Conservation (phyloP, 2,329 filamentous ascomycete genomes). For the Alternaria incomplexa region DNA sequence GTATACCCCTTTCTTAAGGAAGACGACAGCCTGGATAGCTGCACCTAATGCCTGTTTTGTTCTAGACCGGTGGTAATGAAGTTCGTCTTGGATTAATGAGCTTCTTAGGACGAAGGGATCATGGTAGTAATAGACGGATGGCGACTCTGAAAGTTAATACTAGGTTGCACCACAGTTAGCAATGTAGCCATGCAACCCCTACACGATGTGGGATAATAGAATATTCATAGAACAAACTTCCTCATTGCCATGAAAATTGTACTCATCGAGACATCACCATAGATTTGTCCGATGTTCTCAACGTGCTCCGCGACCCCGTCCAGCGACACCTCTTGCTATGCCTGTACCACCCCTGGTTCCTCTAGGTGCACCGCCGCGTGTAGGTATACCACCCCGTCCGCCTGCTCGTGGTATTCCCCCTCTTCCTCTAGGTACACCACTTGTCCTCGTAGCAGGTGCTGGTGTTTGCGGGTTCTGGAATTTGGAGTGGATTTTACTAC, state of each 20-base stretch:
- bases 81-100: background rate
- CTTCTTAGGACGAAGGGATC: background rate
- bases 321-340: conserved; percentile 44
- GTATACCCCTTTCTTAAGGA: conserved; percentile 37
- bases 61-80: conserved; percentile 4
- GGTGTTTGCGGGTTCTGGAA: conserved; percentile 48
- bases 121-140: background rate
- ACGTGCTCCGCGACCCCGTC: conserved; percentile 40
- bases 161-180: background rate
- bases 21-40: conserved; percentile 30
- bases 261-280: conserved; percentile 8
- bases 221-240: background rate
- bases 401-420: conserved; percentile 46
- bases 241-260: background rate
- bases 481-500: conserved; percentile 55
- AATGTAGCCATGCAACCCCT: background rate
- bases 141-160: background rate
- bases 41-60: conserved; percentile 21
- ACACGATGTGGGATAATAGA: background rate
- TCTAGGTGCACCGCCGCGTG: conserved; percentile 39
- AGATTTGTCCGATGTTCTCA: conserved; percentile 8
- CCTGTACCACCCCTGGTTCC: conserved; percentile 45
- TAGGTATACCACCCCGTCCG: conserved; percentile 42
- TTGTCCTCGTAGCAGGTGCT: conserved; percentile 27
- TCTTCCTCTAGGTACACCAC: conserved; percentile 32